Evolutionary conservation across 1,284 basidiomycete species (phyloP).

Genomic region (Cryptococcus sp.): DNA sequence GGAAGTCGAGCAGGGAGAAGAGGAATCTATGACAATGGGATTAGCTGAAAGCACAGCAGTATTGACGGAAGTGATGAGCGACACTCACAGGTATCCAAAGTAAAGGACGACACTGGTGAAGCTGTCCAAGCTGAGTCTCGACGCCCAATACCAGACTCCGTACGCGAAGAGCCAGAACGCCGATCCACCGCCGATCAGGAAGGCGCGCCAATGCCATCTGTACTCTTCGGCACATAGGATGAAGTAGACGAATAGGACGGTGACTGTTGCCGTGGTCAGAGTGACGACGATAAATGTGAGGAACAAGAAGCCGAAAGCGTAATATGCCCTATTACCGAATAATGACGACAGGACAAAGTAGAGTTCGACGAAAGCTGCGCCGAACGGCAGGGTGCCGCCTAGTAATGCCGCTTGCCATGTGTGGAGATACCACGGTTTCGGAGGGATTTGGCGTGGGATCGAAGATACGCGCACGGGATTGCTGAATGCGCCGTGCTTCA

Average conservation of each 20-base stretch:
- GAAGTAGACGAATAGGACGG: conserved; percentile 90
- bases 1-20: conserved; percentile 79
- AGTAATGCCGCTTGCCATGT: conserved; percentile 78
- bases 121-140: conserved; percentile 79
- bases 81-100: conserved; percentile 75
- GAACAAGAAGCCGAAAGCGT: conserved; percentile 93
- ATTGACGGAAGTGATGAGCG: neutral
- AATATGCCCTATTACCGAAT: conserved; percentile 91
- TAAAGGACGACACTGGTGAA: conserved; percentile 83
- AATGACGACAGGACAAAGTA: conserved; percentile 92
- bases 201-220: conserved; percentile 95
- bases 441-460: conserved; percentile 90
- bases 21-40: conserved; percentile 55
- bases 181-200: conserved; percentile 86
- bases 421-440: conserved; percentile 75
- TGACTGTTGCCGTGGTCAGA: conserved; percentile 85
- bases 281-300: conserved; percentile 82
- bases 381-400: conserved; percentile 90
- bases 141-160: conserved; percentile 72
- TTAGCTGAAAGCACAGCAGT: neutral
- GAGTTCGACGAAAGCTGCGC: conserved; percentile 92
- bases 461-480: conserved; percentile 87
- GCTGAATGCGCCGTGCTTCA: conserved; percentile 73
- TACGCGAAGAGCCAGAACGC: conserved; percentile 90
- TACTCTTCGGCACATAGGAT: conserved; percentile 94